phyloP scores from a whole-genome alignment of 2,329 filamentous ascomycete genomes.

The Ophiocordyceps camponoti-saundersi region DNA sequence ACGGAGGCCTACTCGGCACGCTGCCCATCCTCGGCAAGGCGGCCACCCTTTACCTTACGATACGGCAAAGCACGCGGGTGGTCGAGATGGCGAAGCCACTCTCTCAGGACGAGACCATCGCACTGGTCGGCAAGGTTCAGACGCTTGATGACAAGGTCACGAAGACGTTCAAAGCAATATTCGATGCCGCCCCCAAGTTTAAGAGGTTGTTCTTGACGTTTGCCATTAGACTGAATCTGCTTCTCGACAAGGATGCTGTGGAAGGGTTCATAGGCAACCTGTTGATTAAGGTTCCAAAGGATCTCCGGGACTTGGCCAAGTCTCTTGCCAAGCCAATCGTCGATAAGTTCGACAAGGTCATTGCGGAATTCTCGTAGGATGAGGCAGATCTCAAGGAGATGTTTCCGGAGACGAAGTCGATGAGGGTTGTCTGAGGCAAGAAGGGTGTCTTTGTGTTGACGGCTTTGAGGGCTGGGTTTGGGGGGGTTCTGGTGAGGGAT shows the following conservation, averaged over 20 bases:
- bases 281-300: slow-evolving; percentile 21
- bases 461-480: no score
- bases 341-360: slow-evolving; percentile 18
- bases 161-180: slow-evolving; percentile 18
- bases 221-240: slow-evolving; percentile 23
- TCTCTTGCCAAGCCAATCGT: slow-evolving; percentile 19
- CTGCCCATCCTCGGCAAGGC: slow-evolving; percentile 23
- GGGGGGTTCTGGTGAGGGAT: no score
- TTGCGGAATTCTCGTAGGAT: no score
- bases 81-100: slow-evolving; percentile 21
- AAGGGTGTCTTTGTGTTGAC: no score
- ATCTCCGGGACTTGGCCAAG: slow-evolving; percentile 15
- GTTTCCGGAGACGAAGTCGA: no score
- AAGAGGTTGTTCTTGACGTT: slow-evolving; percentile 23
- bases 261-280: slow-evolving; percentile 18
- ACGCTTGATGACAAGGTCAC: slow-evolving; percentile 20
- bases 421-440: no score
- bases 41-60: slow-evolving; percentile 18
- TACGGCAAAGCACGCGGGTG: slow-evolving; percentile 19
- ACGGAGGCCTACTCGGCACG: slow-evolving; percentile 18
- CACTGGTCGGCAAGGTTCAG: slow-evolving; percentile 18
- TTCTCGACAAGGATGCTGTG: slow-evolving; percentile 21
- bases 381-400: no score
- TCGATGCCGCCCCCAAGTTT: slow-evolving; percentile 24
- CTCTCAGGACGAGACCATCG: slow-evolving; percentile 18